Conservation (phyloP, 441 rosid species). For the Syzygium malaccense region DNA sequence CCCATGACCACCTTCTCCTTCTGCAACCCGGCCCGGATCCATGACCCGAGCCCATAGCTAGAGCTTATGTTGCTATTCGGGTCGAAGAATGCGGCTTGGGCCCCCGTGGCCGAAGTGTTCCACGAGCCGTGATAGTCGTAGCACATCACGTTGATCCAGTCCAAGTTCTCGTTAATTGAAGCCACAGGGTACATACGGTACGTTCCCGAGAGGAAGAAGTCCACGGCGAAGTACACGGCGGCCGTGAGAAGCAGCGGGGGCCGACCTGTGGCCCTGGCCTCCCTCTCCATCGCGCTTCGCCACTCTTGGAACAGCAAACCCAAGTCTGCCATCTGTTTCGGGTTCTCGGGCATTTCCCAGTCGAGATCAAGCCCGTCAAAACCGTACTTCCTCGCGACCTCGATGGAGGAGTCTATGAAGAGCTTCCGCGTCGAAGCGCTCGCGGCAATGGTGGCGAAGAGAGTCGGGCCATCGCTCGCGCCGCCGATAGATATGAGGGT, state of each 20-base stretch:
- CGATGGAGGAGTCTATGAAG: slow-evolving; percentile 34
- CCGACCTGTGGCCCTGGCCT: slow-evolving; percentile 24
- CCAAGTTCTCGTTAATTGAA: slow-evolving; percentile 23
- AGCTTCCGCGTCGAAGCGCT: slow-evolving; percentile 9
- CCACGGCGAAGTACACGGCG: slow-evolving; percentile 40
- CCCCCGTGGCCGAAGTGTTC: slow-evolving; percentile 30
- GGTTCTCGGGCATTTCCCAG: slow-evolving; percentile 42
- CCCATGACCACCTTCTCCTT: slow-evolving; percentile 5
- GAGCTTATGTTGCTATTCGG: slow-evolving; percentile 41
- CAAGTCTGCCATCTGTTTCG: slow-evolving; percentile 28
- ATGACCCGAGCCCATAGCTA: slow-evolving; percentile 38
- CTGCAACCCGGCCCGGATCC: slow-evolving; percentile 32
- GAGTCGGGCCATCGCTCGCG: slow-evolving; percentile 8
- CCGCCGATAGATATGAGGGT: slow-evolving; percentile 48
- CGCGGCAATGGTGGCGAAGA: slow-evolving; percentile 27
- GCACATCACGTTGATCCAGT: slow-evolving; percentile 40
- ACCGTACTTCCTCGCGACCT: slow-evolving; percentile 34
- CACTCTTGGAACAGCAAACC: slow-evolving; percentile 30
- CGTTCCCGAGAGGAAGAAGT: slow-evolving; percentile 9
- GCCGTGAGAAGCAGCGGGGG: slow-evolving; percentile 44
- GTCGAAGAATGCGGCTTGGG: slow-evolving; percentile 41
- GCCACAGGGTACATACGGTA: slow-evolving; percentile 21
- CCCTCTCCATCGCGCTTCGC: slow-evolving; percentile 25
- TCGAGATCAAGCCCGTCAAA: slow-evolving; percentile 53
- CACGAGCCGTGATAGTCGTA: slow-evolving; percentile 46